Conservation (phyloP, 192 early-diverging fungal species). For the Coemansia sp. region DNA sequence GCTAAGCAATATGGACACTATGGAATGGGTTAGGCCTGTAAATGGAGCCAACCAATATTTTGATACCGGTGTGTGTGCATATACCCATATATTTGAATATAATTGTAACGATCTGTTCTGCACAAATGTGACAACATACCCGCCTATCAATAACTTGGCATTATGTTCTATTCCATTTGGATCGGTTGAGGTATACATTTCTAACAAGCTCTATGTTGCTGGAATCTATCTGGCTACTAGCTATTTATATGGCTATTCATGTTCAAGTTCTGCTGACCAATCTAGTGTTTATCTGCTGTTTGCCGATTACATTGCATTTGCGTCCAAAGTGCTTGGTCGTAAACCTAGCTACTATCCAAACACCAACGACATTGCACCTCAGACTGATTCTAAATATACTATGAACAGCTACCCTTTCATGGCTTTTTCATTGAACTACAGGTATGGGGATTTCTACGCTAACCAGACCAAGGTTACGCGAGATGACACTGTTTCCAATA, state of each 20-base stretch:
- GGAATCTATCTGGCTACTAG: background rate
- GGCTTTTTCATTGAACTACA: too few relatives aligned
- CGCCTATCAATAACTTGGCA: background rate
- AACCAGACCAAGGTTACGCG: background rate
- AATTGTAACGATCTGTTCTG: background rate
- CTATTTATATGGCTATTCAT: background rate
- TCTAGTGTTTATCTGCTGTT: background rate
- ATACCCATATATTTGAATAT: background rate
- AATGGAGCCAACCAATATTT: too few relatives aligned
- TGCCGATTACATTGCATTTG: background rate
- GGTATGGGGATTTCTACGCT: background rate
- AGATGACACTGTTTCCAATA: background rate
- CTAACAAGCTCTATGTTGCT: background rate
- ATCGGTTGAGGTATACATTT: background rate
- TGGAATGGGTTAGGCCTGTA: background rate
- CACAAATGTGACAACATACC: background rate
- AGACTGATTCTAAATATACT: background rate
- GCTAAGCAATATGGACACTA: background rate
- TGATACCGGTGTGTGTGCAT: too few relatives aligned
- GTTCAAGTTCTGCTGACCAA: background rate
- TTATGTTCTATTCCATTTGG: background rate
- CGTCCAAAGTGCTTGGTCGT: background rate
- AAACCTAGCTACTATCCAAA: background rate
- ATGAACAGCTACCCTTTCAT: too few relatives aligned
- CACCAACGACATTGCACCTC: background rate